Percentiles rank a stretch among this genome's conserved stretches.
Evolutionary conservation across 306 rosid genomes (phyloP).

Genomic region (Bauhinia variegata): DNA sequence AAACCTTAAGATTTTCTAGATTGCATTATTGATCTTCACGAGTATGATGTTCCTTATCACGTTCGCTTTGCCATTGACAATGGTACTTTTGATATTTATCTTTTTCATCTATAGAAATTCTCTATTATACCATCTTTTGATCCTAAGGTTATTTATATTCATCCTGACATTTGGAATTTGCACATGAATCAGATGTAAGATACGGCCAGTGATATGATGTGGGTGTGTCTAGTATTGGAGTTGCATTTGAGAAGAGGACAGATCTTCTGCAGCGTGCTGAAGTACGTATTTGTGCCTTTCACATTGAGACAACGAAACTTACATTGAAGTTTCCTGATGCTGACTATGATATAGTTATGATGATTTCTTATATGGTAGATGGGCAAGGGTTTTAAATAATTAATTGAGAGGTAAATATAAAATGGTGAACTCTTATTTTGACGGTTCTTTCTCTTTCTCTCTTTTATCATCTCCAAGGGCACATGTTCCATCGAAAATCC

Average conservation of each 20-base stretch:
- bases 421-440: conserved; percentile 23
- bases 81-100: conserved; percentile 52
- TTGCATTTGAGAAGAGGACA: conserved; percentile 76
- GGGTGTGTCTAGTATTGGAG: conserved; percentile 66
- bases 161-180: conserved; percentile 36
- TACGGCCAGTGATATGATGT: conserved; percentile 95
- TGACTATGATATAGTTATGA: conserved; percentile 84
- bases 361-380: conserved; percentile 99
- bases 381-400: conserved; percentile 88
- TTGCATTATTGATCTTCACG: conserved; percentile 85
- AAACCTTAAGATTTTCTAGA: conserved; percentile 83
- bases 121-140: conserved; percentile 17
- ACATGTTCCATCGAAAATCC: conserved; percentile 27
- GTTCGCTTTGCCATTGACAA: conserved; percentile 95
- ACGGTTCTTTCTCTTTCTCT: conserved; percentile 14
- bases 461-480: conserved; percentile 15
- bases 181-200: conserved; percentile 71
- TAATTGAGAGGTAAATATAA: conserved; percentile 82
- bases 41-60: conserved; percentile 95
- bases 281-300: conserved; percentile 96
- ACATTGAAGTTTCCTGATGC: conserved; percentile 96
- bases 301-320: conserved; percentile 95
- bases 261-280: conserved; percentile 99
- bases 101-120: conserved; percentile 27
- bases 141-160: conserved; percentile 33